Conservation (phyloP, 768 basidiomycete species). For the Amanita muscaria region DNA sequence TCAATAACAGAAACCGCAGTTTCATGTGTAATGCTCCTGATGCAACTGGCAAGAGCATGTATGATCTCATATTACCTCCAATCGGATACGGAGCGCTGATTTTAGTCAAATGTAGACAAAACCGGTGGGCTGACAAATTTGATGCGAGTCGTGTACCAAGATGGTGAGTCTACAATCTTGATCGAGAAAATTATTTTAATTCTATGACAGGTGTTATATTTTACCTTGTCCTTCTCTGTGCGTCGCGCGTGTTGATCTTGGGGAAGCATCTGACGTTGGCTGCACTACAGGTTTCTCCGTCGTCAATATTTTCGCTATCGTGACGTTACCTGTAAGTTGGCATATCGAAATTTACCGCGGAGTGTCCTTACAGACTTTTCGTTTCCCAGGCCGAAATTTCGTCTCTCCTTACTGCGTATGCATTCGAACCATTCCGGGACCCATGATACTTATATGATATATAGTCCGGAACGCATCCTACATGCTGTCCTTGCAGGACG, state of each 20-base stretch:
- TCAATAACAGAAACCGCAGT: not conserved
- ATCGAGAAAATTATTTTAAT: not conserved
- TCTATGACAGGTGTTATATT: conserved; percentile 1
- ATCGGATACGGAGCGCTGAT: not conserved
- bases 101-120: not conserved
- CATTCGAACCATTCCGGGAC: not conserved
- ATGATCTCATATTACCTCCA: not conserved
- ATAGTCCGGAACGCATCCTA: conserved; percentile 5
- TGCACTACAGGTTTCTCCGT: conserved; percentile 3
- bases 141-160: conserved; percentile 7
- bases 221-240: conserved; percentile 7
- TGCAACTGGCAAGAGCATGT: conserved; percentile 1
- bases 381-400: not conserved
- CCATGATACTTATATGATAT: not conserved
- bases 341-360: not conserved
- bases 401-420: conserved; percentile 3
- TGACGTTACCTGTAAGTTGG: not conserved
- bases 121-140: conserved; percentile 4
- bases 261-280: not conserved
- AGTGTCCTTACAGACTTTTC: not conserved
- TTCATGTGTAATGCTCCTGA: conserved; percentile 4
- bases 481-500: conserved; percentile 6
- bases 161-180: not conserved
- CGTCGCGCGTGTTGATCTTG: not conserved
- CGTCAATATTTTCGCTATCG: conserved; percentile 6